Base-by-base conservation (phyloP, 2,329 filamentous ascomycete genomes). In the Penicillium sp. region DNA sequence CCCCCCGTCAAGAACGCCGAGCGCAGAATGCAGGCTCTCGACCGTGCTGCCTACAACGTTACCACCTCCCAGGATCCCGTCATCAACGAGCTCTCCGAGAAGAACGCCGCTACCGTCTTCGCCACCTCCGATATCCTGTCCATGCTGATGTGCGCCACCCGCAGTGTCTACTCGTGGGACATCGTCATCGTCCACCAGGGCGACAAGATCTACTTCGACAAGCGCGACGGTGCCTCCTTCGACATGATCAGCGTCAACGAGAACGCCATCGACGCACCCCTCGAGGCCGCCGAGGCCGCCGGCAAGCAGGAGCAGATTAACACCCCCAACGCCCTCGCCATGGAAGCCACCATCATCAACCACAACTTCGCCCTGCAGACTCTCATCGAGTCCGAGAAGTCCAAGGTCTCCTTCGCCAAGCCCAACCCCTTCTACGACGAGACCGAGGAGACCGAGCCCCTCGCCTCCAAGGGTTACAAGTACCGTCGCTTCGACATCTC, bases 181-280 rank as follows among this genome's bases (percentile, higher is more conserved):
- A 88, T 99, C 70, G 89, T 99, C 73, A 96, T 99, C 72, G 83
- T 91, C 62, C 88, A 90, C 77, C 91, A 96, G 76, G 91, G 90
- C 76, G 90, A 93, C 86, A 97, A 97, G 86, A 87, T 99, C 78
- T 99, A 92, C 86, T 87, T 99, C 66, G 94, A 99, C 84, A 99
- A 99, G 87, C 91, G 94, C 66, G 93, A 97, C 61, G 93, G 93
- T 70, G 92, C 93, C 59, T 90, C 89, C 58, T 86, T 99, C 51
- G 94, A 99, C 79, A 91, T 97, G 86, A 93, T 97, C 61, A 97
- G 93, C 0, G 94, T 99, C 77, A 99, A 99, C 79, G 94, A 99
- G 82, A 99, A 99, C 78, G 94, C 94, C 10, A 90, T 90, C 61
- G 94, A 99, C 76, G 91, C 93, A 27, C 94, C 94, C 38, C 84